phyloP scores from a whole-genome alignment of 805 yeast species.

The Starmerella roubikii region DNA sequence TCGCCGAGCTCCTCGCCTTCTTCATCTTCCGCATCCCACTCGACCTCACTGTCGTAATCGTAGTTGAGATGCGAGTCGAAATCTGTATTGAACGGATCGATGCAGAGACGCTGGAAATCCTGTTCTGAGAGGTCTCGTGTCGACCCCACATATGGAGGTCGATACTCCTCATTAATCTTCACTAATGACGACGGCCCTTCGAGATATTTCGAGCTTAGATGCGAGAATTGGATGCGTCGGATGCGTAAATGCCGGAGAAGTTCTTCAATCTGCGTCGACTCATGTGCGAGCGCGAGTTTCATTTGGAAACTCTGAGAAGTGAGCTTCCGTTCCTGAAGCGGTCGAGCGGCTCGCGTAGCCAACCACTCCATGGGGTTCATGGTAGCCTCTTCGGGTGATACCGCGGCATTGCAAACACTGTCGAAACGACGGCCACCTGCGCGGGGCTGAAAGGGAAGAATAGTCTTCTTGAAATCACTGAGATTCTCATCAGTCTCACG shows the following conservation, averaged over 20 bases:
- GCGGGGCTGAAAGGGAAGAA: slow-evolving; percentile 27
- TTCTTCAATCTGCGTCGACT: slow-evolving; percentile 10
- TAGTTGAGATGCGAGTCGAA: slow-evolving; percentile 29
- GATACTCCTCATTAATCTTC: slow-evolving; percentile 34
- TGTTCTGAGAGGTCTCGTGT: slow-evolving; percentile 27
- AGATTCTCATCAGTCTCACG: background rate
- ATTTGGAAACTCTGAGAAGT: slow-evolving; percentile 11
- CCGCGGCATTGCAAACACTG: slow-evolving; percentile 6
- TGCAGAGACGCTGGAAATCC: slow-evolving; percentile 10
- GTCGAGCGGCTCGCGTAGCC: background rate
- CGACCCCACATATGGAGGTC: slow-evolving; percentile 44
- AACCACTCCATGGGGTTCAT: slow-evolving; percentile 14
- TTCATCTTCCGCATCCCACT: slow-evolving; percentile 40
- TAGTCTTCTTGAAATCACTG: slow-evolving; percentile 21
- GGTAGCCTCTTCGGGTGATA: background rate
- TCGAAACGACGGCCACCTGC: slow-evolving; percentile 18
- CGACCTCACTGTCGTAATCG: slow-evolving; percentile 40
- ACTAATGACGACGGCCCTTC: slow-evolving; percentile 4
- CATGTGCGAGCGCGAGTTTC: slow-evolving; percentile 18
- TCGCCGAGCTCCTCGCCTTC: slow-evolving; percentile 41
- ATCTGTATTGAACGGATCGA: slow-evolving; percentile 16
- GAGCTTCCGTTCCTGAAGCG: slow-evolving; percentile 5
- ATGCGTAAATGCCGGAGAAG: slow-evolving; percentile 17
- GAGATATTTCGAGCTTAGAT: slow-evolving; percentile 8
- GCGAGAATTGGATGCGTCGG: slow-evolving; percentile 26